Base-by-base conservation (phyloP, 1,284 basidiomycete species). In the Boletus smithii region DNA sequence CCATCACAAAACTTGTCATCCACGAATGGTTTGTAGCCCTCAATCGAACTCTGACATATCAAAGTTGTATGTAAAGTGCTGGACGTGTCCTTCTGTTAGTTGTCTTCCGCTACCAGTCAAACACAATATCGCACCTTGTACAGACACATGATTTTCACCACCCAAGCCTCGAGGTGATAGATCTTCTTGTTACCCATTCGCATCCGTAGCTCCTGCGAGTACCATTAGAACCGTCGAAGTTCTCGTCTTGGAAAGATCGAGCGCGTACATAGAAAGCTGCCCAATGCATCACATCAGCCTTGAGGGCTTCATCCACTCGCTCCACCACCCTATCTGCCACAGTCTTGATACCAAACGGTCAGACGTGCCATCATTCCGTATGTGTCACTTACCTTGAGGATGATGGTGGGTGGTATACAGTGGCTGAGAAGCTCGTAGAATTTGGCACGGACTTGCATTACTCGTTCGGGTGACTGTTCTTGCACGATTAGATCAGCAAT, bases 381-480 rank as follows among this genome's bases (percentile, higher is more conserved):
- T 8, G 16, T 35, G 22, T 35, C 32, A 48, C 31, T 46, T 45
- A 93, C 93, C 79, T 95, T 93, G 38, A 97, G 68, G 38, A 97
- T 83, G 34, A 95, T 73, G 0, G 89, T 88, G 2, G 97, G 88
- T n/a, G 97, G 97, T 66, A 99, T 97, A 66, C 95, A 98, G 65
- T 99, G 97, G 51, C 90, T 92, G 49, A 99, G 75, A 39, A 99
- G 75, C 70, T 99, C 97, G 67, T 99, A 99, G 43, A 98, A 78
- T 71, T 95, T 97, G 30, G 81, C 80, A 46, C 97, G 80, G 9
- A 98, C 89, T 62, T 93, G 91, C 76, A 98, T 88, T 42, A 99
- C 82, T 46, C 85, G 82, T 50, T 87, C 82, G 11, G 97, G 93
- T n/a, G 85, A 82, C 69, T 98, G 97, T 61, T 97, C 92, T 55